phyloP scores from a whole-genome alignment of 2,329 filamentous ascomycete genomes.

The Neonectria coccinea region DNA sequence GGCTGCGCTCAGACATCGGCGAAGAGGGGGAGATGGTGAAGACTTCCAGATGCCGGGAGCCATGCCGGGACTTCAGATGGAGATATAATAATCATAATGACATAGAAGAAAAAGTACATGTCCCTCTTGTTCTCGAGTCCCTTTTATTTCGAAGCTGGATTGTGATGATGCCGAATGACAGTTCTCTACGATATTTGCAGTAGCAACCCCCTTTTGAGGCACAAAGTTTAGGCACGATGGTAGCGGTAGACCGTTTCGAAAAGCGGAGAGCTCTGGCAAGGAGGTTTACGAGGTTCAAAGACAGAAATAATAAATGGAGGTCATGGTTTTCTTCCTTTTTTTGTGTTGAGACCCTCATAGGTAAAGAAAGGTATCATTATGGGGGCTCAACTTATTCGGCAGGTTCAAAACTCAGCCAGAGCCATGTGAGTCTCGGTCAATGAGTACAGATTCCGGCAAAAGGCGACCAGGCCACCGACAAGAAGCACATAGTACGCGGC shows the following conservation, averaged over 20 bases:
- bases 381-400: neutral
- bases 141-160: neutral
- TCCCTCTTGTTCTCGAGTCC: conserved; percentile 9
- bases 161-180: neutral
- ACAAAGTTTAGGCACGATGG: neutral
- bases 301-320: neutral
- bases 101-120: conserved; percentile 18
- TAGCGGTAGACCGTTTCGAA: too few species aligned
- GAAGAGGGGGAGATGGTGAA: conserved; percentile 53
- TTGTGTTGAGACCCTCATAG: neutral
- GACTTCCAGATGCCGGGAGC: conserved; percentile 62
- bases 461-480: conserved; percentile 76
- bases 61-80: conserved; percentile 54
- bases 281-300: neutral
- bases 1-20: conserved; percentile 54
- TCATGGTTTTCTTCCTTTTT: neutral
- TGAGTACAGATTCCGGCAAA: conserved; percentile 77
- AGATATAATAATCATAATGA: conserved; percentile 36
- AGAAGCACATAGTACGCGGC: conserved; percentile 83
- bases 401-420: conserved; percentile 46
- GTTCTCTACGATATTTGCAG: neutral
- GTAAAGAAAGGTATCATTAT: neutral
- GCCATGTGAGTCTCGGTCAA: conserved; percentile 69
- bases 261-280: neutral
- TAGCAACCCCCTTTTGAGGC: neutral